Percentiles rank a stretch among this genome's conserved stretches.
These are phyloP conservation scores for Viridothelium virens DNA, from an alignment of 495 filamentous ascomycete species.

Conservation along the genomic window DNA sequence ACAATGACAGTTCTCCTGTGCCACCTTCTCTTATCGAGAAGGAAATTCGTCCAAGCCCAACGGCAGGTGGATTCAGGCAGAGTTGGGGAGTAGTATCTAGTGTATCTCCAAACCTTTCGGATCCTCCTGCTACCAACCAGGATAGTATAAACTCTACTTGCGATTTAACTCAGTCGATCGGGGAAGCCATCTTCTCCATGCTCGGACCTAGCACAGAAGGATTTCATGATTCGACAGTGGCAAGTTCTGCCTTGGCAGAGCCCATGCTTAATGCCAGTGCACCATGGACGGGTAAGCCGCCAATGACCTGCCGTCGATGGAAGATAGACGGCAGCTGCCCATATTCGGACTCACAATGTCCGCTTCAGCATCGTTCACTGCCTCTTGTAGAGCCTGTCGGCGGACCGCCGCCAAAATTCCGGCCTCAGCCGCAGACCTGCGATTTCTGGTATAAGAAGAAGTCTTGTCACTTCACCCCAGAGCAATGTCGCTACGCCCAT, in stretches of 20 bases:
- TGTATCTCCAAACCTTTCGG: too few species aligned
- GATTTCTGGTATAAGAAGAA: constrained; percentile 8
- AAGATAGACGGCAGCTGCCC: not conserved
- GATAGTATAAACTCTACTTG: not conserved
- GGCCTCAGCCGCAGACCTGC: constrained; percentile 4
- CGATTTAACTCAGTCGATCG: not conserved
- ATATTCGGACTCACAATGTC: not conserved
- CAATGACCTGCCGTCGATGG: not conserved
- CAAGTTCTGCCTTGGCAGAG: not conserved
- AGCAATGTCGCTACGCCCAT: constrained; percentile 16
- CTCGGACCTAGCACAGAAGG: not conserved
- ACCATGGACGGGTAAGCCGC: not conserved
- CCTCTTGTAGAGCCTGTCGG: not conserved
- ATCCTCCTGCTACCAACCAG: not conserved
- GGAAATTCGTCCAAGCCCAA: not conserved
- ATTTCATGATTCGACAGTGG: not conserved
- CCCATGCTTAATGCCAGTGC: not conserved
- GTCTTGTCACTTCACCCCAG: not conserved
- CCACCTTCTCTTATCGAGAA: not conserved
- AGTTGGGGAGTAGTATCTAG: too few species aligned
- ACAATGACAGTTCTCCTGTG: too few species aligned
- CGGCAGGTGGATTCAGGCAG: not conserved
- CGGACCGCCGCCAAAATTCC: not conserved
- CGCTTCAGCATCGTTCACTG: not conserved
- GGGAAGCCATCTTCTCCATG: not conserved